Evolutionary conservation across 2,329 filamentous ascomycete genomes (phyloP).

Genomic region (Phaeophleospora eucalypticola): DNA sequence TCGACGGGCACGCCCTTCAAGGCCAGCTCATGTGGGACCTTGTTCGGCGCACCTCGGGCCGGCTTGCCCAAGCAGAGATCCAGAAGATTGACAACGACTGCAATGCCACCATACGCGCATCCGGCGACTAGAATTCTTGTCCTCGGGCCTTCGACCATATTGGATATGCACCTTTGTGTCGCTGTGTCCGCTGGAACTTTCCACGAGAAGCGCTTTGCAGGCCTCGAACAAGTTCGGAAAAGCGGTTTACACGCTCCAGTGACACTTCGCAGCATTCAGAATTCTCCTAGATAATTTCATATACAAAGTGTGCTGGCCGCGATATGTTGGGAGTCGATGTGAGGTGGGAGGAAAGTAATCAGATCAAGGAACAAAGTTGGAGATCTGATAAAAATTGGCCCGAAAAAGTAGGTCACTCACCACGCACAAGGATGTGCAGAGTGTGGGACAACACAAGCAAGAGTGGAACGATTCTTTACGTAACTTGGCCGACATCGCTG

Average conservation of each 20-base stretch:
- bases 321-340: too few species aligned
- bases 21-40: constrained; percentile 10
- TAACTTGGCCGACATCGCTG: not conserved
- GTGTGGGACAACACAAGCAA: not conserved
- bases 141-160: not conserved
- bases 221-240: too few species aligned
- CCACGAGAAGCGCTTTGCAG: not conserved
- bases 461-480: not conserved
- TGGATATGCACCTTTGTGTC: not conserved
- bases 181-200: too few species aligned
- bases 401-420: not conserved
- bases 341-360: not conserved
- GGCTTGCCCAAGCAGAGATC: constrained; percentile 12
- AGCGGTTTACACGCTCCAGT: not conserved
- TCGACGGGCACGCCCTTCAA: constrained; percentile 47
- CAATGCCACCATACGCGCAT: constrained; percentile 14
- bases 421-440: not conserved
- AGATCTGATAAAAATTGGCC: not conserved
- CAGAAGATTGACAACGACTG: constrained; percentile 14
- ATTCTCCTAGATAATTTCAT: not conserved
- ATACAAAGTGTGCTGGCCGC: not conserved
- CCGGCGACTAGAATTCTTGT: constrained; percentile 14
- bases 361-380: not conserved
- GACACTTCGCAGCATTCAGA: not conserved
- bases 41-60: constrained; percentile 9